Evolutionary conservation across 2,329 filamentous ascomycete genomes (phyloP).

Genomic region (Lachnellula cervina): DNA sequence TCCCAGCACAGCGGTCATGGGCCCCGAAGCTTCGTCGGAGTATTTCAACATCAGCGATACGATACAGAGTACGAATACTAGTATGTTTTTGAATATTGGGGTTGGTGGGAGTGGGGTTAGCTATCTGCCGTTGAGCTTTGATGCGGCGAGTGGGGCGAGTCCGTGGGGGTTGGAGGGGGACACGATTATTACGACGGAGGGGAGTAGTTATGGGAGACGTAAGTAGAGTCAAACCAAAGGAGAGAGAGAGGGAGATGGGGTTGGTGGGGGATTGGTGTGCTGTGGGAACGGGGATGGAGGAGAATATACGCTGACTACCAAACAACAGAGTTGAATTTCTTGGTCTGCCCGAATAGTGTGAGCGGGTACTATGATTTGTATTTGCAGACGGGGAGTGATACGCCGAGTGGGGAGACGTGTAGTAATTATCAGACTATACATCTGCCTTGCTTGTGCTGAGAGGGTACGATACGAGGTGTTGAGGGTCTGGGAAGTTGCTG

Average conservation of each 20-base stretch:
- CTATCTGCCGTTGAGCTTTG: slow-evolving; percentile 49
- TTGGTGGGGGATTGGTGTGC: too few species aligned
- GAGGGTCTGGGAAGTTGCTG: neutral
- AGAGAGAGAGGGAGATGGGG: neutral
- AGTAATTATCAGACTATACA: slow-evolving; percentile 53
- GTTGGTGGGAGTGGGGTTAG: slow-evolving; percentile 36
- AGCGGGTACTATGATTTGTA: slow-evolving; percentile 45
- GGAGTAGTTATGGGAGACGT: slow-evolving; percentile 41
- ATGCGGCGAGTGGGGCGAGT: slow-evolving; percentile 37
- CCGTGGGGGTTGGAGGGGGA: slow-evolving; percentile 47
- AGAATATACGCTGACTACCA: neutral
- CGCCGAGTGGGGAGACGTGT: slow-evolving; percentile 44
- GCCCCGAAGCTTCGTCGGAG: slow-evolving; percentile 45
- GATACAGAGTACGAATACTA: slow-evolving; percentile 46
- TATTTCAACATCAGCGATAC: slow-evolving; percentile 45
- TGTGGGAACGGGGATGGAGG: too few species aligned
- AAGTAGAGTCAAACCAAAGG: slow-evolving; percentile 6
- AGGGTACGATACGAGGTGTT: neutral
- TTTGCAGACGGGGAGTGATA: slow-evolving; percentile 47
- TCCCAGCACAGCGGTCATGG: slow-evolving; percentile 43
- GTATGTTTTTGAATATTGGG: slow-evolving; percentile 44
- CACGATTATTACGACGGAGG: slow-evolving; percentile 43
- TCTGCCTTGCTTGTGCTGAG: slow-evolving; percentile 33
- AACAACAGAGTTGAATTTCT: slow-evolving; percentile 44
- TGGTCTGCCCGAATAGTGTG: slow-evolving; percentile 41